Conservation (phyloP, 441 rosid genomes). For the Adansonia rubrostipa region DNA sequence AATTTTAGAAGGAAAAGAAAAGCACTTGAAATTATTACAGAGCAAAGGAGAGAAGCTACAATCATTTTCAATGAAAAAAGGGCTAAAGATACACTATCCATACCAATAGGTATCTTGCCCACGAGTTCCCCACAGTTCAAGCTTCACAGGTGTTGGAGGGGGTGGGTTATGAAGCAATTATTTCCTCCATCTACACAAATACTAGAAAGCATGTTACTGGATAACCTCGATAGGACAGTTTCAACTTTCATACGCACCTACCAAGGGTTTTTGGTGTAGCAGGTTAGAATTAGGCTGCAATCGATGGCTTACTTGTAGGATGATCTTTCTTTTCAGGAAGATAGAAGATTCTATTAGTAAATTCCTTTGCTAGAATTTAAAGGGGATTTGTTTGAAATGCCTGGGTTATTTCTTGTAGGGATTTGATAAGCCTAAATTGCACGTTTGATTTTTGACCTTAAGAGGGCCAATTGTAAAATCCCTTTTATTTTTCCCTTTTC, state of each 20-base stretch:
- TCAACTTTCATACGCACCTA: background rate
- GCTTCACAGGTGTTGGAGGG: background rate
- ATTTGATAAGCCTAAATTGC: constrained; percentile 1
- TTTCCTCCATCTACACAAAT: background rate
- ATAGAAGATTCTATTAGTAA: background rate
- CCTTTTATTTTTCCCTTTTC: background rate
- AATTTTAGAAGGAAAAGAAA: background rate
- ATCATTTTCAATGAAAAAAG: background rate
- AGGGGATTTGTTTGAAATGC: background rate
- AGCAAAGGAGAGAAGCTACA: background rate
- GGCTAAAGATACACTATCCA: background rate
- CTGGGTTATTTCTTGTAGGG: background rate
- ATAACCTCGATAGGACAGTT: background rate
- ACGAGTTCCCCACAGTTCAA: background rate
- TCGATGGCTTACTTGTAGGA: background rate
- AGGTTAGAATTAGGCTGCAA: constrained; percentile 5
- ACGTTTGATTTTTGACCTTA: background rate
- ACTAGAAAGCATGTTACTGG: background rate
- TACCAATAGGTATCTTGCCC: background rate
- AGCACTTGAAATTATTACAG: background rate
- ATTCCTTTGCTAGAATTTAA: background rate
- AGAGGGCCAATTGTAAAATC: background rate
- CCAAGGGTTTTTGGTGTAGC: background rate
- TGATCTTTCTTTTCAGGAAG: constrained; percentile 14
- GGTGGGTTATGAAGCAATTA: constrained; percentile 16